These are phyloP conservation scores for Aspergillus nidulans DNA, from an alignment of 495 filamentous ascomycete species.

Conservation along the genomic window DNA sequence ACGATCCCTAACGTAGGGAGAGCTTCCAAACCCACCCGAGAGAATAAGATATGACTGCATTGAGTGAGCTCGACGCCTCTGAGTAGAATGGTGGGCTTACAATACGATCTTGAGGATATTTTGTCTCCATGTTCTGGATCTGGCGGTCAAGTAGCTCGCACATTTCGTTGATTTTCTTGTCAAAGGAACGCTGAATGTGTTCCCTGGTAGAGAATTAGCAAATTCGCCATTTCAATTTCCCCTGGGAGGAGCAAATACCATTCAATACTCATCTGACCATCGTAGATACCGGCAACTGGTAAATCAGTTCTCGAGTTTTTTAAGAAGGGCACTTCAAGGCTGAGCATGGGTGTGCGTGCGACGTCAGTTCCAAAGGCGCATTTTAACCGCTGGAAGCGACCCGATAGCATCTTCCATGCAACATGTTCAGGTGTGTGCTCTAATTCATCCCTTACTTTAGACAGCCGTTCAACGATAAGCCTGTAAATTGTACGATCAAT, in stretches of 20 bases:
- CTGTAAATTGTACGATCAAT: constrained; percentile 32
- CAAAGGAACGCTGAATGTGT: constrained; percentile 34
- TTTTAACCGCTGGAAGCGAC: constrained; percentile 36
- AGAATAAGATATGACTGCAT: constrained; percentile 45
- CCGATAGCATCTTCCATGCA: constrained; percentile 34
- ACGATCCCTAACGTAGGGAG: constrained; percentile 51
- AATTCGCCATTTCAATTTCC: background rate
- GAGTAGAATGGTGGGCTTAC: constrained; percentile 20
- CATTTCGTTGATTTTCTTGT: constrained; percentile 52
- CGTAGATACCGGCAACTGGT: constrained; percentile 25
- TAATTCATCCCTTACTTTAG: constrained; percentile 21
- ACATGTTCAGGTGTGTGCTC: constrained; percentile 13
- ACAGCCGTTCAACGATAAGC: constrained; percentile 21
- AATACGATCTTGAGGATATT: constrained; percentile 43
- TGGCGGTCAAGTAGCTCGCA: constrained; percentile 50
- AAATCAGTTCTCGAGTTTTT: constrained; percentile 10
- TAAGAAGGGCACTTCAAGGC: constrained; percentile 28
- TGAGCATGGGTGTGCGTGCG: constrained; percentile 21
- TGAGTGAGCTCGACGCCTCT: background rate
- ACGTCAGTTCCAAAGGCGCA: constrained; percentile 35
- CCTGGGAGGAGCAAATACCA: constrained; percentile 15
- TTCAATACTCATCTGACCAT: constrained; percentile 30
- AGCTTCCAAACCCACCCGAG: constrained; percentile 63
- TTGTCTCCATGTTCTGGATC: constrained; percentile 45
- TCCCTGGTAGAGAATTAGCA: background rate